These are phyloP conservation scores for Starmerella apicola DNA, from an alignment of 805 yeast species.

Conservation along the genomic window DNA sequence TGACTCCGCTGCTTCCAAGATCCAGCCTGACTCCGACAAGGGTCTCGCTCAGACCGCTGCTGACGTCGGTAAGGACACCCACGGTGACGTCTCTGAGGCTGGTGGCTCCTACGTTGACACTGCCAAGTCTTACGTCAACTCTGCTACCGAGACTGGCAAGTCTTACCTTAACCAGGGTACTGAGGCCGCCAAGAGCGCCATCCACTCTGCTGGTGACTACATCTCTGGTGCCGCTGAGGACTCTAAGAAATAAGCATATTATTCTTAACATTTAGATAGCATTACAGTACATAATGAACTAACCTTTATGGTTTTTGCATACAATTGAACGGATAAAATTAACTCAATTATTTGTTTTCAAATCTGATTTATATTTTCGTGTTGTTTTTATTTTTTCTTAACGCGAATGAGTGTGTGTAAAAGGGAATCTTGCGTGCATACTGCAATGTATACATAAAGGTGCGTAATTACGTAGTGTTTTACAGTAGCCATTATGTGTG, in stretches of 20 bases:
- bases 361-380: too few relatives aligned
- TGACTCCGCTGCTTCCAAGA: constrained; percentile 48
- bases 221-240: constrained; percentile 27
- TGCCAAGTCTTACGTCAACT: constrained; percentile 34
- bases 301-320: neutral
- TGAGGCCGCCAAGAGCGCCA: constrained; percentile 20
- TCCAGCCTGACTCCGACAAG: constrained; percentile 41
- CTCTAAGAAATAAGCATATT: constrained; percentile 23
- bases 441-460: too few relatives aligned
- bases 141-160: constrained; percentile 24
- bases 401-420: too few relatives aligned
- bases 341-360: too few relatives aligned
- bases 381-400: too few relatives aligned
- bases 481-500: too few relatives aligned
- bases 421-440: too few relatives aligned
- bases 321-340: too few relatives aligned
- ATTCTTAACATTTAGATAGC: neutral
- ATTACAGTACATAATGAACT: neutral
- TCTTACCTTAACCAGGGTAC: constrained; percentile 16
- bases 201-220: constrained; percentile 23
- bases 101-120: constrained; percentile 41
- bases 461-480: too few relatives aligned
- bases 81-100: constrained; percentile 37
- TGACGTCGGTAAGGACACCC: constrained; percentile 47
- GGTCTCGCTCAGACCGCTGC: constrained; percentile 53